phyloP scores from a whole-genome alignment of 305 asterid genomes.

The Lippia alba region DNA sequence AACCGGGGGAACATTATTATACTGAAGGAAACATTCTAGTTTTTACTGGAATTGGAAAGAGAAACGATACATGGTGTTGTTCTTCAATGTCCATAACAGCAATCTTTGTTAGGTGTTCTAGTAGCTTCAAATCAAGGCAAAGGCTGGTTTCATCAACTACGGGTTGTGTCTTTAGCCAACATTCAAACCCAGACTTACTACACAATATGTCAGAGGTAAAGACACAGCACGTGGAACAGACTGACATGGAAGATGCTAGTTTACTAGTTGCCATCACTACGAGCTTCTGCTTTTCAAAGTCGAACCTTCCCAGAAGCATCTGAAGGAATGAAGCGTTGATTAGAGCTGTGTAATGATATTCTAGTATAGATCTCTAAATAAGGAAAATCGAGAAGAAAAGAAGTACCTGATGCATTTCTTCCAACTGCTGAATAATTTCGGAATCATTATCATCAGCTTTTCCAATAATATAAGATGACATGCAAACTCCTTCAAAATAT shows the following conservation, averaged over 20 bases:
- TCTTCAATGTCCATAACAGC: constrained; percentile 53
- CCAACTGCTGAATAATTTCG: constrained; percentile 61
- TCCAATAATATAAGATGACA: constrained; percentile 69
- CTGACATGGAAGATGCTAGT: constrained; percentile 37
- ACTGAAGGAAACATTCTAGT: background rate
- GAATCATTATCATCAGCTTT: constrained; percentile 48
- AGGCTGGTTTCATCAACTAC: constrained; percentile 75
- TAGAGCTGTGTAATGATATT: constrained; percentile 30
- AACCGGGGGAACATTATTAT: constrained; percentile 1
- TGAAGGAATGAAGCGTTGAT: constrained; percentile 36
- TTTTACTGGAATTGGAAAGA: constrained; percentile 19
- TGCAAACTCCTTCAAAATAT: constrained; percentile 61
- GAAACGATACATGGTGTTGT: constrained; percentile 53
- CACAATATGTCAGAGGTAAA: constrained; percentile 60
- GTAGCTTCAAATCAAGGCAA: constrained; percentile 68
- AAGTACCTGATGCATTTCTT: constrained; percentile 80
- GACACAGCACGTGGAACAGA: constrained; percentile 61
- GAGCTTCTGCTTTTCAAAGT: constrained; percentile 64
- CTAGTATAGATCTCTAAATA: constrained; percentile 16
- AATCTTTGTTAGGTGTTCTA: constrained; percentile 60
- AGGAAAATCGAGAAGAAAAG: constrained; percentile 33
- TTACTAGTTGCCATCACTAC: constrained; percentile 38
- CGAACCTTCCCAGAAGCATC: constrained; percentile 68
- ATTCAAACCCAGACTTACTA: constrained; percentile 52
- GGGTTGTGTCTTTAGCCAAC: constrained; percentile 71